Evolutionary conservation across 768 basidiomycete species (phyloP).

Genomic region (Xerocomus spinulosus): DNA sequence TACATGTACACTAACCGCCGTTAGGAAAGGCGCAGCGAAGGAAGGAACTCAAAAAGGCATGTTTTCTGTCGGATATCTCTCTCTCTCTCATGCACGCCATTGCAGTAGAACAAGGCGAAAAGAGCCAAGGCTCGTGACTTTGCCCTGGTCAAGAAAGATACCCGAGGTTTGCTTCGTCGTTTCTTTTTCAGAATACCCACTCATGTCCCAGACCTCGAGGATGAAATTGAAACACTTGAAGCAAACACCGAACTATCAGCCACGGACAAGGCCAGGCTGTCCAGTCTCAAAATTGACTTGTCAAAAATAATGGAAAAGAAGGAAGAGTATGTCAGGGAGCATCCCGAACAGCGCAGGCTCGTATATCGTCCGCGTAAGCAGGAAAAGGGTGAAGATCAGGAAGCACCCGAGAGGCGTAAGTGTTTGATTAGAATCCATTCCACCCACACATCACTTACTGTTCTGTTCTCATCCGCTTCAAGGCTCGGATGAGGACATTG

Average conservation of each 20-base stretch:
- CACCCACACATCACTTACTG: not conserved
- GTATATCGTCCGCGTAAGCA: conserved; percentile 63
- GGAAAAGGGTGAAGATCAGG: conserved; percentile 38
- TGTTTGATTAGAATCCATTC: conserved; percentile 9
- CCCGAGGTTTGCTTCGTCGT: conserved; percentile 49
- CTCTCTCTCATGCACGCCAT: conserved; percentile 10
- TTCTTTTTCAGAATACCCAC: not conserved
- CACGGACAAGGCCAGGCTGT: conserved; percentile 62
- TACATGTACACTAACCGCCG: conserved; percentile 1
- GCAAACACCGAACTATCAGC: conserved; percentile 38
- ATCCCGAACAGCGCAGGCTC: conserved; percentile 85
- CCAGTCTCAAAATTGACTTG: conserved; percentile 71
- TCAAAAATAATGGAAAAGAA: conserved; percentile 82
- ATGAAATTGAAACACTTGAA: conserved; percentile 70
- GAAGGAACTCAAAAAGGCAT: conserved; percentile 90
- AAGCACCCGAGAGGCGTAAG: conserved; percentile 66
- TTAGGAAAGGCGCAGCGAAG: conserved; percentile 88
- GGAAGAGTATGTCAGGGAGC: conserved; percentile 86
- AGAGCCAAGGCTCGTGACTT: conserved; percentile 81
- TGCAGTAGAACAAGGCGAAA: conserved; percentile 86
- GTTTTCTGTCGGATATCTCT: conserved; percentile 14
- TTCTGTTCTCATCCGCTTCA: not conserved
- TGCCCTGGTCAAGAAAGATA: conserved; percentile 92
- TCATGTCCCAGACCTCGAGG: conserved; percentile 62
- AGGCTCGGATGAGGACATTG: conserved; percentile 53